Conservation (phyloP, 2,329 filamentous ascomycete genomes). For the Clonostachys rhizophaga region DNA sequence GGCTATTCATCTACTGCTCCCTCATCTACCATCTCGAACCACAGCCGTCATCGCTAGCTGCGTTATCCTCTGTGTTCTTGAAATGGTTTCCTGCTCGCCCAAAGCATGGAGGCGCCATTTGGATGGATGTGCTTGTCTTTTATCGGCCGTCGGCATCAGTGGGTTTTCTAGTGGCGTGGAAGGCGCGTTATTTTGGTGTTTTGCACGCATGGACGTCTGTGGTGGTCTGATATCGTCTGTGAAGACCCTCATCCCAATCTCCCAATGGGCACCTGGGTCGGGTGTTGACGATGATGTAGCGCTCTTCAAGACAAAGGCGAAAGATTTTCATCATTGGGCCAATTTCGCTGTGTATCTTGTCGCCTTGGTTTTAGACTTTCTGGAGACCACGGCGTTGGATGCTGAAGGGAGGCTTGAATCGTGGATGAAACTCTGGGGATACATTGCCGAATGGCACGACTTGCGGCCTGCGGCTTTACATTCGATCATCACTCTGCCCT, state of each 20-base stretch:
- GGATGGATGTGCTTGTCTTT: conserved; percentile 44
- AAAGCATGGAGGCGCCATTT: conserved; percentile 46
- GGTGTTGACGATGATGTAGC: conserved; percentile 17
- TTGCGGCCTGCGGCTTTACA: conserved; percentile 25
- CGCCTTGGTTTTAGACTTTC: conserved; percentile 34
- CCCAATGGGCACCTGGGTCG: conserved; percentile 34
- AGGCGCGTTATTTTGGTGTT: conserved; percentile 50
- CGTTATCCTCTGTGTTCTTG: conserved; percentile 47
- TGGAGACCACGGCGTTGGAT: conserved; percentile 9
- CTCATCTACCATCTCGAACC: conserved; percentile 38
- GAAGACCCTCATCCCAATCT: conserved; percentile 40
- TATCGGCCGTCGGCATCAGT: conserved; percentile 43
- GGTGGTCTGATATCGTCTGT: conserved; percentile 47
- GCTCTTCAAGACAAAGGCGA: conserved; percentile 23
- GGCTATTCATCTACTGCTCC: conserved; percentile 42
- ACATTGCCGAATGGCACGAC: conserved; percentile 33
- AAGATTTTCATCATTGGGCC: conserved; percentile 38
- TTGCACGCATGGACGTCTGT: conserved; percentile 49
- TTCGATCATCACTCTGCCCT: conserved; percentile 24
- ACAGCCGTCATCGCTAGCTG: conserved; percentile 46
- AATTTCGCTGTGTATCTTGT: conserved; percentile 44
- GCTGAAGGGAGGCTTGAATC: conserved; percentile 5
- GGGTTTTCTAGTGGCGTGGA: conserved; percentile 43
- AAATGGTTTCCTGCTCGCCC: conserved; percentile 44
- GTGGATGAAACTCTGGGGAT: conserved; percentile 31